Base-by-base conservation (phyloP, 1,139 yeast species). In the Arxiozyma slooffiae region DNA sequence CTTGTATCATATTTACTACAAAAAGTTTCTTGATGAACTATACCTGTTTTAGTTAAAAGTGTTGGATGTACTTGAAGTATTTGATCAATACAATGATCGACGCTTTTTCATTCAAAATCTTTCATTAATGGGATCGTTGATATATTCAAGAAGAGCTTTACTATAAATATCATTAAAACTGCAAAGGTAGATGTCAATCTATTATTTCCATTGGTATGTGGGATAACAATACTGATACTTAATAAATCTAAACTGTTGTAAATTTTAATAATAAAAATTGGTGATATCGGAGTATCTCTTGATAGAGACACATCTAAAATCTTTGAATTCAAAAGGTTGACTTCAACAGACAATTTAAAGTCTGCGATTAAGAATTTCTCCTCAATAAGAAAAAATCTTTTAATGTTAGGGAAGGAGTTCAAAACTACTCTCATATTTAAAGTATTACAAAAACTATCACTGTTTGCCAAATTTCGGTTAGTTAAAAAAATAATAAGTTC, bases 41-140 rank as follows among this genome's bases (percentile, higher is more conserved):
- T 68, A 0, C 88, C 85, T 5, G 94, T 74, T 60, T 80, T 83
- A 50, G 85, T 76, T 57, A 90, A 74, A 41, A 84, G 71, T 47
- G 77, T 78, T 14, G 96, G 95, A 65, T 92, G 98, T 97, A 97
- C 90, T 67, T 88, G 96, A 56, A 89, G 71, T 39, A 88, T 73
- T 66, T 92, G 97, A 23, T 88, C 79, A 49, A 90, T 87, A 14
- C 81, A 76, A 55, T 79, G 80, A 3, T 85, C 82, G 30, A 78
- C 78, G 18, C 78, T 78, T 68, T 86, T 85, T 62, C 77, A 78
- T 37, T 71, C 72, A 67, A 85, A 88, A 47, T 75, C 73, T 62
- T 85, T 77, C 63, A 80, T 82, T 48, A 87, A 72, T 17, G 80
- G n/a, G 79, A 63, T 86, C 89, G 39, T 76, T 68, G 90, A 96